phyloP scores from a whole-genome alignment of 805 yeast genomes.

The Yamadazyma paraphyllophila region DNA sequence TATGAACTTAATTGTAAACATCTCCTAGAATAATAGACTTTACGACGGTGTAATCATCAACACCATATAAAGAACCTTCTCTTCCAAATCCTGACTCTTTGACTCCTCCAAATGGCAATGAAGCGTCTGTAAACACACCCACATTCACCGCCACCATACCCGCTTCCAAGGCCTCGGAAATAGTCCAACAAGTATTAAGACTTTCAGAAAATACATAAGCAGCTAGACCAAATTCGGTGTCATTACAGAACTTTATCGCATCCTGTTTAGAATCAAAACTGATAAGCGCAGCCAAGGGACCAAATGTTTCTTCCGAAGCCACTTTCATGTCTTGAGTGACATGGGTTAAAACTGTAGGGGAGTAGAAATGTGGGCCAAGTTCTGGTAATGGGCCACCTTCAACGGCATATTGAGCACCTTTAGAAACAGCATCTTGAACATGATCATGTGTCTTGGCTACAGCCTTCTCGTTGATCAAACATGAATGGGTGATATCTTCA shows the following conservation, averaged over 20 bases:
- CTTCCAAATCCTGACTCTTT: slow-evolving; percentile 79
- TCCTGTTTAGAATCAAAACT: slow-evolving; percentile 54
- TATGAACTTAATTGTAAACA: slow-evolving; percentile 19
- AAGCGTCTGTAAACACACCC: slow-evolving; percentile 54
- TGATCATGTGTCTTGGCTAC: slow-evolving; percentile 55
- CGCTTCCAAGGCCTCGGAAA: slow-evolving; percentile 56
- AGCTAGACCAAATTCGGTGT: slow-evolving; percentile 56
- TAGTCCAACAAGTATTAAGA: slow-evolving; percentile 48
- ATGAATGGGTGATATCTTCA: slow-evolving; percentile 51
- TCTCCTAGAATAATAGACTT: slow-evolving; percentile 53
- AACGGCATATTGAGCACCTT: slow-evolving; percentile 52
- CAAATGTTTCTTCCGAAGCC: slow-evolving; percentile 59
- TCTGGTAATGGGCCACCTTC: slow-evolving; percentile 53
- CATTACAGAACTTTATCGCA: slow-evolving; percentile 54
- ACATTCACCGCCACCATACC: slow-evolving; percentile 67
- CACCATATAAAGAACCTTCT: slow-evolving; percentile 74
- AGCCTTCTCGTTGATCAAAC: slow-evolving; percentile 51
- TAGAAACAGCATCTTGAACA: slow-evolving; percentile 49
- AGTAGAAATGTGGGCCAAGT: slow-evolving; percentile 50
- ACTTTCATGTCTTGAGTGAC: slow-evolving; percentile 52
- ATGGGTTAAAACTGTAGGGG: slow-evolving; percentile 53
- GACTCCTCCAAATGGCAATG: slow-evolving; percentile 76
- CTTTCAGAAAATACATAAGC: slow-evolving; percentile 57
- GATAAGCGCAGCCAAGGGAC: slow-evolving; percentile 59
- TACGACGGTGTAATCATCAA: slow-evolving; percentile 67